phyloP scores from a whole-genome alignment of 2,329 filamentous ascomycete species.

The Trichoderma pleuroti region DNA sequence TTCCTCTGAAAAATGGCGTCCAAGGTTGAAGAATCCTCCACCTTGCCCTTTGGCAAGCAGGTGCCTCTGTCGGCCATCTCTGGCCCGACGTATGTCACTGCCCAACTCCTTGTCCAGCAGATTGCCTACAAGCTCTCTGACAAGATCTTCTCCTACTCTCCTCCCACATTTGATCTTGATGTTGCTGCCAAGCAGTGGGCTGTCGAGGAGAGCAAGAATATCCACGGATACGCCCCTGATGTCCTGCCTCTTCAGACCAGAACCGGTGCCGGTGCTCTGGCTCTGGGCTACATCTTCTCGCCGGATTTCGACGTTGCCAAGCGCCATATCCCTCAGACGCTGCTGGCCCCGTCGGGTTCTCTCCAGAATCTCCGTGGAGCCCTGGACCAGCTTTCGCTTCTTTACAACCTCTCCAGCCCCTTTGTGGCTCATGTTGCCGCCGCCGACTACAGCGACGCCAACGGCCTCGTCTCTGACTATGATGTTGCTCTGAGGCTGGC shows the following conservation, averaged over 20 bases:
- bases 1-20: slow-evolving; percentile 14
- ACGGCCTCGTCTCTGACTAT: slow-evolving; percentile 84
- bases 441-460: slow-evolving; percentile 69
- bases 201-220: slow-evolving; percentile 66
- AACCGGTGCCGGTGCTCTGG: slow-evolving; percentile 83
- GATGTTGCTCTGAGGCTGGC: slow-evolving; percentile 72
- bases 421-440: slow-evolving; percentile 91
- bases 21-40: slow-evolving; percentile 39
- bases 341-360: slow-evolving; percentile 81
- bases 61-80: slow-evolving; percentile 61
- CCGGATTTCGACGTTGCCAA: slow-evolving; percentile 92
- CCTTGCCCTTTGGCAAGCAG: slow-evolving; percentile 55
- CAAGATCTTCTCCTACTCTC: slow-evolving; percentile 96
- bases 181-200: slow-evolving; percentile 77
- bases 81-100: slow-evolving; percentile 88
- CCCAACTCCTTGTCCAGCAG: slow-evolving; percentile 91
- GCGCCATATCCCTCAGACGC: slow-evolving; percentile 84
- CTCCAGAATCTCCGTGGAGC: slow-evolving; percentile 76
- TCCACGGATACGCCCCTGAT: slow-evolving; percentile 73
- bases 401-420: slow-evolving; percentile 89
- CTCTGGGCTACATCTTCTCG: slow-evolving; percentile 95
- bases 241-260: slow-evolving; percentile 82
- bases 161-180: slow-evolving; percentile 89
- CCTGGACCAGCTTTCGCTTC: slow-evolving; percentile 84
- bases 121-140: slow-evolving; percentile 92